These are phyloP conservation scores for Xylaria sp. DNA, from an alignment of 2,329 filamentous ascomycete species.

Conservation along the genomic window DNA sequence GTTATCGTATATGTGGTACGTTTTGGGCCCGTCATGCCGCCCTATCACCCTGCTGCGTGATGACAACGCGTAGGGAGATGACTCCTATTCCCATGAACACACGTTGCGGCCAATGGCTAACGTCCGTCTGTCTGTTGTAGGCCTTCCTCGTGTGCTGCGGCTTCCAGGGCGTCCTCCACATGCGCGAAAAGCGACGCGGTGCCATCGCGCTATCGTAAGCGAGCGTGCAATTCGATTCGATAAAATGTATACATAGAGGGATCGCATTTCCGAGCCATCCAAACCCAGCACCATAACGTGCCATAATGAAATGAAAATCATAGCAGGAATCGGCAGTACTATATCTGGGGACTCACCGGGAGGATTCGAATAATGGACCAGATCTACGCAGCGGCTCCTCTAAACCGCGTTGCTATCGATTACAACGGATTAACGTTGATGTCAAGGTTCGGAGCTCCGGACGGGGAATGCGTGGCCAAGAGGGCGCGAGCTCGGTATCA, in stretches of 20 bases:
- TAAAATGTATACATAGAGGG: slow-evolving; percentile 15
- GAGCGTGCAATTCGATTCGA: slow-evolving; percentile 10
- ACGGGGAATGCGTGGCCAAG: not conserved
- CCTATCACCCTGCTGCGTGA: not conserved
- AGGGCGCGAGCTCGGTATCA: not conserved
- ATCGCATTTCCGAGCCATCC: not conserved
- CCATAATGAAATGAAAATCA: no score
- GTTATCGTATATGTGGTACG: slow-evolving; percentile 86
- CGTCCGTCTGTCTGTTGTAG: slow-evolving; percentile 50
- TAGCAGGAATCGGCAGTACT: no score
- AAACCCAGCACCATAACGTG: slow-evolving; percentile 4
- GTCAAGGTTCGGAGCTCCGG: slow-evolving; percentile 4
- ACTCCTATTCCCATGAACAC: not conserved
- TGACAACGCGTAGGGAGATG: not conserved
- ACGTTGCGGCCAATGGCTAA: not conserved
- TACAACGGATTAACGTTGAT: not conserved
- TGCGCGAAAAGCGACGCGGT: slow-evolving; percentile 80
- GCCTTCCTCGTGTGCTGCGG: slow-evolving; percentile 91
- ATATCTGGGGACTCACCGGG: not conserved
- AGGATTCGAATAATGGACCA: not conserved
- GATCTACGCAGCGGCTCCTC: not conserved
- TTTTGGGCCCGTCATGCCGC: not conserved
- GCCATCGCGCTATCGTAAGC: slow-evolving; percentile 72
- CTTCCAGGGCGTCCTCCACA: slow-evolving; percentile 84
- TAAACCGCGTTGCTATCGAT: not conserved